These are phyloP conservation scores for Coemansia sp. DNA, from an alignment of 192 early-diverging fungal genomes.

Conservation along the genomic window DNA sequence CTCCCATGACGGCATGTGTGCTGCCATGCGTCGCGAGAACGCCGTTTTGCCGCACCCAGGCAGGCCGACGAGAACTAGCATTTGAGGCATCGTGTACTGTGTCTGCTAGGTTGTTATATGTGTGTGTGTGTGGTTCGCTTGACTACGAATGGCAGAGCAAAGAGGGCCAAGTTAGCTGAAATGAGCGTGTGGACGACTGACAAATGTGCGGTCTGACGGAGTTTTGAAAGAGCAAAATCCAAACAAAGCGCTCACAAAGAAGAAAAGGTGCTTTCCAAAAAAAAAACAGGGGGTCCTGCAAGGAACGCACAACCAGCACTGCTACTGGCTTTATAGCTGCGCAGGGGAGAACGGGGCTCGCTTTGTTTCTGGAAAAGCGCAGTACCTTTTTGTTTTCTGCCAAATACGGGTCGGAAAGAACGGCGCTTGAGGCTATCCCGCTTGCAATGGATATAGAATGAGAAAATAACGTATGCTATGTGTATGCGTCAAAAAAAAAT, in stretches of 20 bases:
- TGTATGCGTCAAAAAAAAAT: neutral
- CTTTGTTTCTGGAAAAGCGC: constrained; percentile 2
- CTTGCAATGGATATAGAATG: constrained; percentile 6
- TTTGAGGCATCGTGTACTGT: constrained; percentile 47
- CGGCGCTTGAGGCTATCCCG: neutral
- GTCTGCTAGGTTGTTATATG: neutral
- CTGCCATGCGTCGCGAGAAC: constrained; percentile 56
- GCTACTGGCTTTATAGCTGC: constrained; percentile 3
- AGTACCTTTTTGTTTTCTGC: neutral
- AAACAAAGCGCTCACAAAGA: constrained; percentile 4
- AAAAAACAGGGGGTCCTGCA: constrained; percentile 1
- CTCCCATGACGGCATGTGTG: constrained; percentile 54
- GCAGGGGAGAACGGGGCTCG: neutral
- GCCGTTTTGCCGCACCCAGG: constrained; percentile 77
- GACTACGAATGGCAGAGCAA: neutral
- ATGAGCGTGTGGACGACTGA: too few relatives aligned
- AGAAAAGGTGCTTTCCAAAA: constrained; percentile 8
- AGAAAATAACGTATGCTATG: neutral
- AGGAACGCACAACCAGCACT: neutral
- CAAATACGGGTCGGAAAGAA: neutral
- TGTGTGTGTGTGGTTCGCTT: neutral
- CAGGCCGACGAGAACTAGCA: constrained; percentile 70
- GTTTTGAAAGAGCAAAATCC: neutral
- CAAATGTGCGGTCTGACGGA: neutral
- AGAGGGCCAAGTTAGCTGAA: neutral